phyloP scores from a whole-genome alignment of 257 asterid species.

The Nicotiana benthamiana region DNA sequence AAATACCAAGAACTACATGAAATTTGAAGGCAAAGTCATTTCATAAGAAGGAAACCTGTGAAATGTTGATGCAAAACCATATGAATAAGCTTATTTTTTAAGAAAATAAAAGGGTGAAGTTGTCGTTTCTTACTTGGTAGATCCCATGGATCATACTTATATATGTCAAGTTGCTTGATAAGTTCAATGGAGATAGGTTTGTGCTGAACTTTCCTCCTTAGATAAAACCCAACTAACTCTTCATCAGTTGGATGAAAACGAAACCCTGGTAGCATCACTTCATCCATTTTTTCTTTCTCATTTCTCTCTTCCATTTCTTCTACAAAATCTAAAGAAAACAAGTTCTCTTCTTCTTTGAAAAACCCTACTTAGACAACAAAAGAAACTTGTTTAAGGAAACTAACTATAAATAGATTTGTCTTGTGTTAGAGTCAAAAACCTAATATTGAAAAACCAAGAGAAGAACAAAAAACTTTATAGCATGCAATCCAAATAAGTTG shows the following conservation, averaged over 20 bases:
- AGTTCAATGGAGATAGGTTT: slow-evolving; percentile 79
- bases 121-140: slow-evolving; percentile 71
- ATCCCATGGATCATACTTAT: slow-evolving; percentile 97
- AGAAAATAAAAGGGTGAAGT: not conserved
- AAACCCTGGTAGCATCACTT: slow-evolving; percentile 81
- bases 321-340: not conserved
- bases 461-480: not conserved
- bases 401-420: not conserved
- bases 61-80: not conserved
- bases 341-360: not conserved
- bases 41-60: not conserved
- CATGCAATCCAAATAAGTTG: slow-evolving; percentile 15
- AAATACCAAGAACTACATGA: not conserved
- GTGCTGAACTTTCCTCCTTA: slow-evolving; percentile 63
- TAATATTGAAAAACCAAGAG: not conserved
- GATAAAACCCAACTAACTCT: slow-evolving; percentile 91
- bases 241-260: slow-evolving; percentile 97
- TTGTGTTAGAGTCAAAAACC: not conserved
- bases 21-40: not conserved
- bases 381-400: not conserved
- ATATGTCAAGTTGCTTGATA: slow-evolving; percentile 86
- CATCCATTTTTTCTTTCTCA: slow-evolving; percentile 34
- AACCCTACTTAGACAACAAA: not conserved
- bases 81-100: not conserved
- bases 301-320: slow-evolving; percentile 25